Conservation (phyloP, 768 basidiomycete species). For the Coprinellus micaceus region DNA sequence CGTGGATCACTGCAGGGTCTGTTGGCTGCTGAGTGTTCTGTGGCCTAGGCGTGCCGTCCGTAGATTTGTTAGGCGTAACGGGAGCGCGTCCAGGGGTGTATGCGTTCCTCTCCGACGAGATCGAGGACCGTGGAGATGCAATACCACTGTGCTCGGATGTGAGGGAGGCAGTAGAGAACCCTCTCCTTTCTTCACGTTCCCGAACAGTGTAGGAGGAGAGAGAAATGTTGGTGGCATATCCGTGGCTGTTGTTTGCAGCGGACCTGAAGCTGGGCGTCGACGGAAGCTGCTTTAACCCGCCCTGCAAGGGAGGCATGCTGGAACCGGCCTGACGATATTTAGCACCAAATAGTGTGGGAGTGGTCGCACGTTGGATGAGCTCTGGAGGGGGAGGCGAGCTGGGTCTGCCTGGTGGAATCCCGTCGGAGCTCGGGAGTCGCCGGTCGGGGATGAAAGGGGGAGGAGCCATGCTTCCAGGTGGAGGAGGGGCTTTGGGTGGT, state of each 20-base stretch:
- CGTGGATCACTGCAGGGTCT: conserved; percentile 88
- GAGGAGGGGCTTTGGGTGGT: conserved; percentile 72
- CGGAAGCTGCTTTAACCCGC: conserved; percentile 63
- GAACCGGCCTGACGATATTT: conserved; percentile 62
- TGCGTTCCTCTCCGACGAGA: conserved; percentile 71
- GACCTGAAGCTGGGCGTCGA: conserved; percentile 85
- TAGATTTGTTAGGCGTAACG: conserved; percentile 44
- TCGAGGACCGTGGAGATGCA: conserved; percentile 73
- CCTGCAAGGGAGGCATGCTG: conserved; percentile 69
- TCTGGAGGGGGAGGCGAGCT: conserved; percentile 91
- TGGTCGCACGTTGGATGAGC: conserved; percentile 88
- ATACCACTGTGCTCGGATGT: conserved; percentile 60
- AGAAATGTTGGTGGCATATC: conserved; percentile 36
- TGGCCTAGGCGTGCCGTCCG: conserved; percentile 35
- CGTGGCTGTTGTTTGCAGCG: conserved; percentile 55
- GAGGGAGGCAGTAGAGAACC: conserved; percentile 67
- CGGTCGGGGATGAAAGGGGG: conserved; percentile 74
- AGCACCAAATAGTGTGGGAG: conserved; percentile 67
- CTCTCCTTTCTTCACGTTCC: conserved; percentile 46
- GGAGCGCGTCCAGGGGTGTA: conserved; percentile 33
- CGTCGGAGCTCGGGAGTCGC: conserved; percentile 47
- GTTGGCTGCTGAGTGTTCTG: conserved; percentile 52
- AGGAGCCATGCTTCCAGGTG: conserved; percentile 67
- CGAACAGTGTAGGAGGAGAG: conserved; percentile 49
- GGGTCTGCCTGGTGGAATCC: conserved; percentile 74